Evolutionary conservation across 306 rosid genomes (phyloP).

Genomic region (Cercis canadensis): DNA sequence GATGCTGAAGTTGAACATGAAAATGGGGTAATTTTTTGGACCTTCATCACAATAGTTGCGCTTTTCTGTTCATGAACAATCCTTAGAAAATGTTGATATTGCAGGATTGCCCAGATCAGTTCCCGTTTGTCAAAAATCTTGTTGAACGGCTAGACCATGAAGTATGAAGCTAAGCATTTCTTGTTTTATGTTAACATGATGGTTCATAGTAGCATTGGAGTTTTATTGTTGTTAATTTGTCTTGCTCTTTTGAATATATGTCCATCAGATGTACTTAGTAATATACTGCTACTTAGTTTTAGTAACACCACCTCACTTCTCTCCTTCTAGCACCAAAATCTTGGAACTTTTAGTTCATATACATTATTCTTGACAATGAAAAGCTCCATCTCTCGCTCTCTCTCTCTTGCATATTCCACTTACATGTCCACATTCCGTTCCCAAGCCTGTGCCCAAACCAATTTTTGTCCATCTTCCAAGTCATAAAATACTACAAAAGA

Average conservation of each 20-base stretch:
- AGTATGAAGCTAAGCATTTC: constrained; percentile 64
- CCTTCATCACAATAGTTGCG: not conserved
- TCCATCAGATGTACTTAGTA: constrained; percentile 20
- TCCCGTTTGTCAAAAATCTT: constrained; percentile 66
- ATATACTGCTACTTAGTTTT: not conserved
- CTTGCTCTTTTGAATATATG: constrained; percentile 31
- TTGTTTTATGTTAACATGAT: constrained; percentile 25
- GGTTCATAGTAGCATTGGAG: constrained; percentile 7
- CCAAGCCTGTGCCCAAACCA: not conserved
- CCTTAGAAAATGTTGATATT: constrained; percentile 36
- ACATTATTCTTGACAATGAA: constrained; percentile 32
- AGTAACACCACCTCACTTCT: not conserved
- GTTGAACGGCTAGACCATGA: constrained; percentile 76
- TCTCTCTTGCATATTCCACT: not conserved
- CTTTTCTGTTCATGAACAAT: constrained; percentile 5
- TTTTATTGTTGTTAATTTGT: constrained; percentile 3
- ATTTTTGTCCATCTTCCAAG: not conserved
- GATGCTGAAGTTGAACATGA: constrained; percentile 60
- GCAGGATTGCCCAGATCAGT: constrained; percentile 82
- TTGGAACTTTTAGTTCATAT: constrained; percentile 20
- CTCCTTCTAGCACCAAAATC: constrained; percentile 5
- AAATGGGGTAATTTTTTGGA: constrained; percentile 53
- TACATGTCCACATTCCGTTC: not conserved
- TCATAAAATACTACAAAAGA: constrained; percentile 11
- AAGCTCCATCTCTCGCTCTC: not conserved